Base-by-base conservation (phyloP, 1,284 basidiomycete genomes). In the Athelia psychrophila region DNA sequence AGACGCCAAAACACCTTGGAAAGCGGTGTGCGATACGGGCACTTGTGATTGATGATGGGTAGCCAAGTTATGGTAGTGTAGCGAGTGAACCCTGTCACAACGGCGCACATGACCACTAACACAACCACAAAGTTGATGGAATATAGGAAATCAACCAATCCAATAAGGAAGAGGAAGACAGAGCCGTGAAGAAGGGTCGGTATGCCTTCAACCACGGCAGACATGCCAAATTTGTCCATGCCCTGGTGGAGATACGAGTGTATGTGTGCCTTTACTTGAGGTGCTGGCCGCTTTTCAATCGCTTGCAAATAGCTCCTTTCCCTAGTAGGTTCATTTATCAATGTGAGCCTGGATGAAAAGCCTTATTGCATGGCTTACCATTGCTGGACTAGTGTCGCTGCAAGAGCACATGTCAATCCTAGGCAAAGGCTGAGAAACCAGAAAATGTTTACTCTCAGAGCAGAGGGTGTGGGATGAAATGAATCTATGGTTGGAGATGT, bases 151-250 rank as follows among this genome's bases (percentile, higher is more conserved):
- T 66, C 64, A 22, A 70, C 63, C 12, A 77, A 62, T 5, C 72
- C 74, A 9, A 65, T 63, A 33, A 74, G 69, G 53, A 76, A 76
- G 75, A 75, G 60, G 25, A 73, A 64, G 20, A 75, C 61, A 3
- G 73, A 72, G 13, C 68, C 55, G 54, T 75, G 74, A 10, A 77
- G 60, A 3, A 77, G 64, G 27, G 66, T 62, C 5, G 72, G 73
- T 19, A 75, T 72, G 16, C 63, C 54, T 45, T 71, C 68, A 3
- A 73, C 71, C 12, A 74, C 60, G 3, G 65, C 58, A 15, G 64
- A 56, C 67, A 75, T 71, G n/a, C 60, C 58, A 52, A 71, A 75
- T 33, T 57, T 56, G 20, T 62, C 58, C 25, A 74, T 54, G 12
- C 73, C 72, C 50, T 63, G 60, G 48, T 66, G 64, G 6, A 73